phyloP scores from a whole-genome alignment of 2,329 filamentous ascomycete genomes.

The Penicillium italicum region DNA sequence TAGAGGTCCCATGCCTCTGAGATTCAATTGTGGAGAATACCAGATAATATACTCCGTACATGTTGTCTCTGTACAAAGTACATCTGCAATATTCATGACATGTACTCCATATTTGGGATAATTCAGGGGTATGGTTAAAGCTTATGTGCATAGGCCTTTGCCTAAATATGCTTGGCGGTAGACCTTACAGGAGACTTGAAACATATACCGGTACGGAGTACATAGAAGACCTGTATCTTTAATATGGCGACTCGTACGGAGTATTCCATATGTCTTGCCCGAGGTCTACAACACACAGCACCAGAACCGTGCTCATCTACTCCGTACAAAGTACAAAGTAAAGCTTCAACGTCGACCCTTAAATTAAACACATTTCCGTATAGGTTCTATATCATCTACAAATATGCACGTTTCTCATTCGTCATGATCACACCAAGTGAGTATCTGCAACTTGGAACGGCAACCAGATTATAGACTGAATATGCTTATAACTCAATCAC shows the following conservation, averaged over 20 bases:
- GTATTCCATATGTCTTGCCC: neutral
- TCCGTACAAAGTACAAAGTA: neutral
- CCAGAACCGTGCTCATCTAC: neutral
- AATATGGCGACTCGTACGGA: neutral
- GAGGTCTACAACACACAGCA: no score
- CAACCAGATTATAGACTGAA: neutral
- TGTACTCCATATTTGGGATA: neutral
- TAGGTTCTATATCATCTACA: neutral
- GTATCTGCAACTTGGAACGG: neutral
- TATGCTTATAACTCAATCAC: no score
- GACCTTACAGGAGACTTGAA: neutral
- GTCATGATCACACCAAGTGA: neutral
- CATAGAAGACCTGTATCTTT: neutral
- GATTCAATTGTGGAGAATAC: neutral
- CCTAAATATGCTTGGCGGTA: slow-evolving; percentile 1
- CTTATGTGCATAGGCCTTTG: neutral
- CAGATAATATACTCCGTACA: neutral
- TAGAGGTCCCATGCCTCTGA: neutral
- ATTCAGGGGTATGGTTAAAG: neutral
- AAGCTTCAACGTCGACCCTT: neutral
- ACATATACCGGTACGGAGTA: neutral
- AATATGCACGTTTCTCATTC: neutral
- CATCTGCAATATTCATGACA: no score
- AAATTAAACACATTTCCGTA: neutral
- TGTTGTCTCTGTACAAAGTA: no score